Evolutionary conservation across 345 rosid species (phyloP).

Genomic region (Euphorbia pulcherrima): DNA sequence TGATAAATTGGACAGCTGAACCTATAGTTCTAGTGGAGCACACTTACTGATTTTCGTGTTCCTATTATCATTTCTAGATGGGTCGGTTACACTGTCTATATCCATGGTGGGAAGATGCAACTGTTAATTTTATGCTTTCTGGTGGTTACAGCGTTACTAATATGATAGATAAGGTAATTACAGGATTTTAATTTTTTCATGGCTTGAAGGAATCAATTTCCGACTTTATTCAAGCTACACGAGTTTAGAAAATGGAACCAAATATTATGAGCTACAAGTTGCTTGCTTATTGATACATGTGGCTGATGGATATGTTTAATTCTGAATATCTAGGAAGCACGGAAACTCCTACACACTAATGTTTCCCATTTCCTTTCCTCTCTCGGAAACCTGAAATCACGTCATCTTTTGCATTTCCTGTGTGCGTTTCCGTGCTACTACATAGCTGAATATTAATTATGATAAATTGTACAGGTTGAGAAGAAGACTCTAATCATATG

Average conservation of each 20-base stretch:
- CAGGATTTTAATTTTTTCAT: background rate
- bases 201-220: background rate
- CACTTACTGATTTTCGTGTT: background rate
- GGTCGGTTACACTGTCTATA: constrained; percentile 82
- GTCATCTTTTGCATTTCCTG: too few relatives aligned
- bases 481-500: constrained; percentile 78
- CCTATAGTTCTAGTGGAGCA: too few relatives aligned
- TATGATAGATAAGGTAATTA: constrained; percentile 55
- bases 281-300: background rate
- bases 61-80: constrained; percentile 40
- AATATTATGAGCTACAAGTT: background rate
- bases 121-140: constrained; percentile 73
- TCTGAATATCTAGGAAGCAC: too few relatives aligned
- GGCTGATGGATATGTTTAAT: background rate
- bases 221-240: background rate
- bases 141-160: constrained; percentile 72
- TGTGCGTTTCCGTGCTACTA: too few relatives aligned
- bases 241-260: background rate
- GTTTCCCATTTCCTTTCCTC: too few relatives aligned
- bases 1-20: background rate
- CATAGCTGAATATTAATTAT: constrained; percentile 2
- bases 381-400: too few relatives aligned
- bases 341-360: background rate
- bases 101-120: constrained; percentile 95
- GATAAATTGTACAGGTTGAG: constrained; percentile 43